Conservation (phyloP, 495 filamentous ascomycete species). For the Neurospora hispaniola region DNA sequence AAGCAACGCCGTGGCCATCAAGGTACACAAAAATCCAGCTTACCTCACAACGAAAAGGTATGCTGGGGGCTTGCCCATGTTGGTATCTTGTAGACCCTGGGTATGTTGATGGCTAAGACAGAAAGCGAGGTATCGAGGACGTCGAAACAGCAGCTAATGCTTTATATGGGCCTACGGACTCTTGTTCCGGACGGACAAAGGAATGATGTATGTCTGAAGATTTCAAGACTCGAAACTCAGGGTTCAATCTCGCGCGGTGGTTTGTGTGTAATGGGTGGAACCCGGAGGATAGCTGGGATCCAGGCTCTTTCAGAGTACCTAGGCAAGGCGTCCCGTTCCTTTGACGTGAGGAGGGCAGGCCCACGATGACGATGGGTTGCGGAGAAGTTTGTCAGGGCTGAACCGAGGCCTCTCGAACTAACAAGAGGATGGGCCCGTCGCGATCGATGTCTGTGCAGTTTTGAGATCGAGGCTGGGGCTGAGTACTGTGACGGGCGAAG, state of each 20-base stretch:
- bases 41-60: constrained; percentile 74
- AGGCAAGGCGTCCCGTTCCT: not conserved
- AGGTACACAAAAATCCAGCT: constrained; percentile 12
- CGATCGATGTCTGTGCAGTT: not conserved
- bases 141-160: not conserved
- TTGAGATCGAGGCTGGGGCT: not conserved
- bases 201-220: not conserved
- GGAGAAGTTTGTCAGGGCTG: not conserved
- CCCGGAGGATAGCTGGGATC: not conserved
- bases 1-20: not conserved
- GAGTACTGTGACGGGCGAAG: not conserved
- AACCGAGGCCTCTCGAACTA: not conserved
- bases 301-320: not conserved
- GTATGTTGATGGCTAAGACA: not conserved
- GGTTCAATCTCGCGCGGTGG: not conserved
- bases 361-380: not conserved
- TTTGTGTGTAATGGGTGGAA: not conserved
- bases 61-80: constrained; percentile 38
- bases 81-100: not conserved
- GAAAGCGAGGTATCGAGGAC: not conserved
- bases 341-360: not conserved
- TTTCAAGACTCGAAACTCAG: not conserved
- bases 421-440: not conserved
- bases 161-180: not conserved
- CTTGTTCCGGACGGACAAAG: not conserved